Evolutionary conservation across 1,284 basidiomycete species (phyloP), one percentile per base, ranked within the genome.

Genomic region (Ganoderma sp.): DNA sequence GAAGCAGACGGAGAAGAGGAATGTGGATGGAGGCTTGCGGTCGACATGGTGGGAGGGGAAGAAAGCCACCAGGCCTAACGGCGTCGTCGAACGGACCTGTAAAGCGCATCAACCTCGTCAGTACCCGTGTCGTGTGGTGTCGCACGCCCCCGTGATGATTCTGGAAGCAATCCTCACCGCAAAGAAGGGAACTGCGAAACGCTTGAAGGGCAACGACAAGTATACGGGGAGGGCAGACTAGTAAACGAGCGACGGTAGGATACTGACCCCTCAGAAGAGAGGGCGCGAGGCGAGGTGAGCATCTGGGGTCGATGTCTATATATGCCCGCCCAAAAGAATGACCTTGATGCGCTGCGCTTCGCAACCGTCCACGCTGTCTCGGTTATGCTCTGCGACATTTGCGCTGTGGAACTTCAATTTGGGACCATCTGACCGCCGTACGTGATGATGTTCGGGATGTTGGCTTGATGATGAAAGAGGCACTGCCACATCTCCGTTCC

Each of bases 331-430:
- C 65, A 37, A 32, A 32, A 54, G 28, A 41, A 42, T 17, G 61
- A 32, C 56, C 2, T 42, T 72, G 71, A 72, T 72, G 71, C 67
- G 67, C 68, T 68, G 68, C 56, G 56, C 67, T 57, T 69, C 59
- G 54, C 68, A 63, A 72, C 71, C 14, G 15, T 28, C 52, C 52
- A 1, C 17, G 45, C 52, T n/a, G n/a, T 22, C n/a, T 22, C 48
- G 48, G 48, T 54, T 32, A 4, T 25, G 52, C 0, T 54, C 10
- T 17, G 52, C 22, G 5, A 54, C 52, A 32, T 32, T 14, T 54
- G 52, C n/a, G 22, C 5, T 48, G 45, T 22, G 45, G 9, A 37
- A 6, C 37, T 37, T 6, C 7, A 37, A 10, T 6, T 6, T 37
- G 37, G 37, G 2, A 54, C 50, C 50, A 54, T 54, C 52, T 50